Base-by-base conservation (phyloP, 345 rosid genomes). In the Draba incana region DNA sequence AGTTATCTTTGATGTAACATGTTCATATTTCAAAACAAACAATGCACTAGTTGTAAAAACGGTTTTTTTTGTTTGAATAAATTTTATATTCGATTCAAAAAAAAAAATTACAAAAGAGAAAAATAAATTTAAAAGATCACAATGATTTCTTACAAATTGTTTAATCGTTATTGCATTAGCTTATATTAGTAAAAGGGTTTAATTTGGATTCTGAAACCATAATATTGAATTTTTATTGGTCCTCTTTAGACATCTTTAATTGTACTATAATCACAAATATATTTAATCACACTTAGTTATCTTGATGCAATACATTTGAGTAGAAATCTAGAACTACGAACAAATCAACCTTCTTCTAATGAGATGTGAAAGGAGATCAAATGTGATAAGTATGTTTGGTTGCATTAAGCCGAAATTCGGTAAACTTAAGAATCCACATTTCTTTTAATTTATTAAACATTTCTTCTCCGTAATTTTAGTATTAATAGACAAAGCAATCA, bases 401-500 rank as follows among this genome's bases (percentile, higher is more conserved):
- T 69, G 51, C 35, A 69, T 30, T 3, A 70, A 33, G 45, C 39
- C 46, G 25, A 43, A 51, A 30, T 51, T 10, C 27, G 45, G 68
- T 33, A 60, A 30, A 20, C 28, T 30, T 42, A 28, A 13, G 33
- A 59, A 43, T 49, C 48, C 45, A 37, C 0, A 15, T 52, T 10
- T 27, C 12, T 28, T 27, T 27, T 16, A 7, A 7, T 48, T 38
- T 25, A 8, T 58, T 14, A 38, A 25, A 27, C 3, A 13, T 25
- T 53, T 4, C 5, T 48, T 48, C 10, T 25, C 72, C 49, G 41
- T 15, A 68, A 68, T 57, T 57, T 8, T 57, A 30, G 72, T 37
- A 28, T 14, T 37, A 57, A 27, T 38, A 37, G 23, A 47, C 42
- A 58, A 59, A 47, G 27, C 58, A 69, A 69, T 48, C 65, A 69